Evolutionary conservation across 2,329 filamentous ascomycete species (phyloP).

Genomic region (Endothia cerciana): DNA sequence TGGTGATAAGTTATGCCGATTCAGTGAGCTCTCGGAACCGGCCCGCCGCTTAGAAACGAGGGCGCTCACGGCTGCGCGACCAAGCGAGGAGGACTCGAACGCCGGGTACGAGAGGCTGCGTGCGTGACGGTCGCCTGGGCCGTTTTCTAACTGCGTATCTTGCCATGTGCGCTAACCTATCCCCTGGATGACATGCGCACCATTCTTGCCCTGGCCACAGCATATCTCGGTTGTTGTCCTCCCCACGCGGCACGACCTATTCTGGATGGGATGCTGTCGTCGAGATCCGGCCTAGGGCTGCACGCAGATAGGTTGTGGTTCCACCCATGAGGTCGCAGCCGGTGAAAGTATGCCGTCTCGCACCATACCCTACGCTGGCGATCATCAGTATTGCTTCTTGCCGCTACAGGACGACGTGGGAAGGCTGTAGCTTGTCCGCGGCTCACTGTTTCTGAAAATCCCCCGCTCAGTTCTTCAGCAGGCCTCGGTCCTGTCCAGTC

Average conservation of each 20-base stretch:
- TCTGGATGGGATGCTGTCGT: background rate
- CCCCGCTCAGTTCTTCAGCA: too few relatives aligned
- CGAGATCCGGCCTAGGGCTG: background rate
- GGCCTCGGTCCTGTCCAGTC: background rate
- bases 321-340: background rate
- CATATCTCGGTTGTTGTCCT: constrained; percentile 1
- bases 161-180: background rate
- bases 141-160: background rate
- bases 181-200: background rate
- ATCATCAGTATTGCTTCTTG: background rate
- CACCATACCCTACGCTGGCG: background rate
- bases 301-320: background rate
- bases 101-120: constrained; percentile 13
- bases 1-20: background rate
- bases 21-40: background rate
- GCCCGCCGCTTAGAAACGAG: constrained; percentile 1
- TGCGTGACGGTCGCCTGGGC: background rate
- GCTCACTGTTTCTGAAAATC: background rate
- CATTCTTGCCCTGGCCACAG: background rate
- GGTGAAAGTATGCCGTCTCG: background rate
- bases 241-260: background rate
- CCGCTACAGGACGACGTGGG: background rate
- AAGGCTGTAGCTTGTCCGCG: background rate
- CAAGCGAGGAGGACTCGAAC: constrained; percentile 5
- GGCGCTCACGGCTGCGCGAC: too few relatives aligned